These are phyloP conservation scores for Neurospora sp. DNA, from an alignment of 2,329 filamentous ascomycete species.

Conservation along the genomic window DNA sequence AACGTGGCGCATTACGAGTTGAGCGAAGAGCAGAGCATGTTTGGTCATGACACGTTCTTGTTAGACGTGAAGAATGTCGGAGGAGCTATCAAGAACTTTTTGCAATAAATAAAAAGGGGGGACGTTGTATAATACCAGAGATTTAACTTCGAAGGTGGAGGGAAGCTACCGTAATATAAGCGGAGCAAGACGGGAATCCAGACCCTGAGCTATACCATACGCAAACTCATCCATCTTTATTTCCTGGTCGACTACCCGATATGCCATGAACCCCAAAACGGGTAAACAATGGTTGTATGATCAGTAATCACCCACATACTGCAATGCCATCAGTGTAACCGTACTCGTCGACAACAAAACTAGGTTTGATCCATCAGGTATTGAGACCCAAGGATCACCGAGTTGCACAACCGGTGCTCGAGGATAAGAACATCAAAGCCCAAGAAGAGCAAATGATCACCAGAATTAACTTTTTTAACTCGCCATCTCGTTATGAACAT, in stretches of 20 bases:
- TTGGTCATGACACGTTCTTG: conserved; percentile 94
- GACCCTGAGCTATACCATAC: background rate
- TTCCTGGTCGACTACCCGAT: background rate
- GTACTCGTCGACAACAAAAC: background rate
- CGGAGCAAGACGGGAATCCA: background rate
- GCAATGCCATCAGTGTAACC: background rate
- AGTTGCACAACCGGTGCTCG: background rate
- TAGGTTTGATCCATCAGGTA: background rate
- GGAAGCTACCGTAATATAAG: background rate
- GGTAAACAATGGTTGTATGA: background rate
- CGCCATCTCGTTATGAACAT: background rate
- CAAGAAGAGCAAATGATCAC: background rate
- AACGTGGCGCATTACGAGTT: conserved; percentile 82
- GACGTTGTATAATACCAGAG: background rate
- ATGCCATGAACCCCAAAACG: background rate
- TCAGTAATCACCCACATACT: background rate
- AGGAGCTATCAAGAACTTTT: conserved; percentile 68
- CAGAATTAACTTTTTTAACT: background rate
- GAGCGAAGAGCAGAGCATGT: conserved; percentile 86
- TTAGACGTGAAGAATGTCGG: conserved; percentile 88
- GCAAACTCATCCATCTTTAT: background rate
- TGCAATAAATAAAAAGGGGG: conserved; percentile 38
- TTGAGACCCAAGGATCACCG: background rate
- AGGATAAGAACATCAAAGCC: background rate
- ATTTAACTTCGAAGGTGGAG: background rate